Percentiles rank a stretch among this genome's conserved stretches.
These are phyloP conservation scores for Suillus discolor DNA, from an alignment of 768 basidiomycete genomes.

Conservation along the genomic window DNA sequence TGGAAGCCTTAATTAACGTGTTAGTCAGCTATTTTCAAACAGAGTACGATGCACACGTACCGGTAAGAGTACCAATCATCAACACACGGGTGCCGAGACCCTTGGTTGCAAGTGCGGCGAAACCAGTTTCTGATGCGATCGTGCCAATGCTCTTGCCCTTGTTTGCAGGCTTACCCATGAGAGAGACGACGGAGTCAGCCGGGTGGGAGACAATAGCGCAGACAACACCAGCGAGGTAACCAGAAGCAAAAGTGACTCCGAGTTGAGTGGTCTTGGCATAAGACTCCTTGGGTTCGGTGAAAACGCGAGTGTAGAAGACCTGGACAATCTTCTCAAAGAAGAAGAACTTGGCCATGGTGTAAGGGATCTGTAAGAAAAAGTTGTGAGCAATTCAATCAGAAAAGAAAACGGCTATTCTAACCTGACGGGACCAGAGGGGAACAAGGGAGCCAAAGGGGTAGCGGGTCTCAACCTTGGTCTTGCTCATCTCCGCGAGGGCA, in stretches of 20 bases:
- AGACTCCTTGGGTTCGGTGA: slow-evolving; percentile 75
- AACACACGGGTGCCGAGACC: slow-evolving; percentile 86
- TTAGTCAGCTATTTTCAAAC: not conserved
- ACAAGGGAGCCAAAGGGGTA: slow-evolving; percentile 86
- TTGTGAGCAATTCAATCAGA: not conserved
- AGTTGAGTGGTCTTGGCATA: slow-evolving; percentile 87
- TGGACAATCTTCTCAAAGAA: slow-evolving; percentile 91
- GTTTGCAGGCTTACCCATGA: slow-evolving; percentile 88
- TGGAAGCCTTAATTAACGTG: slow-evolving; percentile 63
- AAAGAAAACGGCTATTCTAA: slow-evolving; percentile 30
- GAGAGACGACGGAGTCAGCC: slow-evolving; percentile 91
- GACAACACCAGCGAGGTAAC: slow-evolving; percentile 94
- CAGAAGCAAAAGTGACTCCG: slow-evolving; percentile 85
- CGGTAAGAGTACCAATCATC: slow-evolving; percentile 72
- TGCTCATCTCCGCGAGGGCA: slow-evolving; percentile 69
- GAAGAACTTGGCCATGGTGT: slow-evolving; percentile 99
- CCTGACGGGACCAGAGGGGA: slow-evolving; percentile 89
- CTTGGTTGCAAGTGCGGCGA: slow-evolving; percentile 70
- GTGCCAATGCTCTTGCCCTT: slow-evolving; percentile 76
- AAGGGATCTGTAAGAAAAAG: slow-evolving; percentile 68
- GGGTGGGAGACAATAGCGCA: slow-evolving; percentile 97
- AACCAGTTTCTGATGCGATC: slow-evolving; percentile 73
- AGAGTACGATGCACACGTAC: slow-evolving; percentile 23
- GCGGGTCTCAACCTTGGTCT: slow-evolving; percentile 68
- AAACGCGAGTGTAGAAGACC: slow-evolving; percentile 86